Conservation (phyloP, 2,329 filamentous ascomycete species). For the Monilinia fructigena region DNA sequence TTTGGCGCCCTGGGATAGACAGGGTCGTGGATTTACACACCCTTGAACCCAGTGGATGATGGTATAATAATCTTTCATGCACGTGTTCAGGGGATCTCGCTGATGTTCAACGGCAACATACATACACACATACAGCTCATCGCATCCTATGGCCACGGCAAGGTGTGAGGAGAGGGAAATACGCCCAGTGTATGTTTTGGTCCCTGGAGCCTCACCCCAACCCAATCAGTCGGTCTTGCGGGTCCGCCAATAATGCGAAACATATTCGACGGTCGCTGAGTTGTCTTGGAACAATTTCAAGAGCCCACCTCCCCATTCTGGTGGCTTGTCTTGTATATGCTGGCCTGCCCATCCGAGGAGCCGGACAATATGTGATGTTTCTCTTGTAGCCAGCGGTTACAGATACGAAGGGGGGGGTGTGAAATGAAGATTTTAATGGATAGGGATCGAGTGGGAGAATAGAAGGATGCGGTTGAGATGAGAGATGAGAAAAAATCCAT, state of each 20-base stretch:
- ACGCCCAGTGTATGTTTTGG: not conserved
- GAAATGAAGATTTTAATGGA: too few species aligned
- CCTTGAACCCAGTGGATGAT: too few species aligned
- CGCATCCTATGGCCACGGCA: not conserved
- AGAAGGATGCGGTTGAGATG: too few species aligned
- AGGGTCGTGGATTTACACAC: not conserved
- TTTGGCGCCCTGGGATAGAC: not conserved
- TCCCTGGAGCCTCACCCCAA: not conserved
- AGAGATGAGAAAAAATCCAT: too few species aligned
- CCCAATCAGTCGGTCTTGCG: too few species aligned
- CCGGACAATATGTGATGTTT: too few species aligned
- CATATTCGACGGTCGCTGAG: not conserved
- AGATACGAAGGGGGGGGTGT: too few species aligned
- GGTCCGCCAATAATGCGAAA: constrained; percentile 4
- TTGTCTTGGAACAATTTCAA: constrained; percentile 21
- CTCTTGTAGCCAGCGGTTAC: too few species aligned
- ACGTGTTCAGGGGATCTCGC: constrained; percentile 17
- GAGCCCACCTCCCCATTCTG: not conserved
- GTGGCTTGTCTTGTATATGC: too few species aligned
- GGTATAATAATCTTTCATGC: not conserved
- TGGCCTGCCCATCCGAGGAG: too few species aligned
- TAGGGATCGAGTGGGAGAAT: too few species aligned
- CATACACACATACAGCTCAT: constrained; percentile 1
- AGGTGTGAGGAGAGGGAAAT: not conserved
- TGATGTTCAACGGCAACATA: not conserved